Base-by-base conservation (phyloP, 352 stramenopile genomes). In the Pythium chondricola region DNA sequence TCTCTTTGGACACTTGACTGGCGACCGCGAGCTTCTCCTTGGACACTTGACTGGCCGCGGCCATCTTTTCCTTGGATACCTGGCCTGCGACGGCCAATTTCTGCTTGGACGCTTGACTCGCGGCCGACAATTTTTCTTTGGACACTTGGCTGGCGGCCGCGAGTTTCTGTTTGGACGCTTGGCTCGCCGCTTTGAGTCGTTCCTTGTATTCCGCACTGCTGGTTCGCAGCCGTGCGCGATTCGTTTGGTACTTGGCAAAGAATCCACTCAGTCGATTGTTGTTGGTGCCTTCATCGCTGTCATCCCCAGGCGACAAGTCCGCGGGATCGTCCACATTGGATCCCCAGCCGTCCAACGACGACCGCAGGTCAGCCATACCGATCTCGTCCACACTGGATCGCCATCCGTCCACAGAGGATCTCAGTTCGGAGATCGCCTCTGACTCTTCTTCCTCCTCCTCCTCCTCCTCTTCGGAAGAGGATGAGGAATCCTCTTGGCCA, bases 141-240 rank as follows among this genome's bases (percentile, higher is more conserved):
- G 22, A 16, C 8, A 38, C 42, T 11, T 37, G 30, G 21, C 39
- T 52, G 3, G 27, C 43, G 13, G 41, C 39, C 14, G 39, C 39
- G 36, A 60, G 42, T 35, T 57, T 63, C 26, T 57, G 18, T 20
- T 51, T 51, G 43, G 43, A 51, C 11, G 30, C 43, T 17, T 51
- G 43, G 21, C 43, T 35, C 17, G 43, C 43, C 18, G n/a, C n/a
- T 7, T 33, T 30, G 20, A 52, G 24, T 30, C 43, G 41, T 22
- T 52, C 55, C 37, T 57, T 63, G 55, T 63, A 63, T 27, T 63
- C 55, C 27, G 55, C 27, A 27, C 55, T 57, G 55, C 47, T 57
- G 10, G 47, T 54, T 29, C 55, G 55, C 26, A 57, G 30, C 0
- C 55, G 48, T 10, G 47, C 35, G 24, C 57, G 53, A 13, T 48